These are phyloP conservation scores for Verticillium alfalfae DNA, from an alignment of 2,329 filamentous ascomycete species.

Conservation along the genomic window DNA sequence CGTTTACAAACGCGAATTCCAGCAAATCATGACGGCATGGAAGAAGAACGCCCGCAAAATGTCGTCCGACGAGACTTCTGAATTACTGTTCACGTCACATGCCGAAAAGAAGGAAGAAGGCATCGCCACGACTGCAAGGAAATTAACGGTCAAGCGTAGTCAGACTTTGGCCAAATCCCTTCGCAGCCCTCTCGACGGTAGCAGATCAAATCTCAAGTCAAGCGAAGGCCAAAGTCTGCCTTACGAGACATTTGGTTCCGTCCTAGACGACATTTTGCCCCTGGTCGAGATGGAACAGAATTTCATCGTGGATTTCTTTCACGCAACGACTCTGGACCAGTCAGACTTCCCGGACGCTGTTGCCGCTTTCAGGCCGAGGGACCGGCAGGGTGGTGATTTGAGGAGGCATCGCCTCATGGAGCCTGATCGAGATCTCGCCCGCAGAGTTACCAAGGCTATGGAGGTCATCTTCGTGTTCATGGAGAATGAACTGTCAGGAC, in stretches of 20 bases:
- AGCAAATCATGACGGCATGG: conserved; percentile 71
- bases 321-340: conserved; percentile 78
- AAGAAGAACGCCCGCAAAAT: conserved; percentile 72
- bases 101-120: conserved; percentile 80
- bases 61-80: conserved; percentile 65
- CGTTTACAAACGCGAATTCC: conserved; percentile 78
- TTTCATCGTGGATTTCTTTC: conserved; percentile 95
- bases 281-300: conserved; percentile 92
- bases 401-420: conserved; percentile 75
- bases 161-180: conserved; percentile 77
- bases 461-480: conserved; percentile 83
- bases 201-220: conserved; percentile 44
- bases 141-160: conserved; percentile 88
- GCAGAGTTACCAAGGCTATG: conserved; percentile 80
- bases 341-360: conserved; percentile 81
- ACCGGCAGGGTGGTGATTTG: conserved; percentile 68
- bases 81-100: conserved; percentile 82
- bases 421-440: conserved; percentile 80
- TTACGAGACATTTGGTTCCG: conserved; percentile 75
- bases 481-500: conserved; percentile 67
- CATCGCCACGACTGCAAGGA: conserved; percentile 71
- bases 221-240: conserved; percentile 64
- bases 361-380: conserved; percentile 55
- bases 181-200: conserved; percentile 61
- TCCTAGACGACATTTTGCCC: conserved; percentile 75